These are phyloP conservation scores for Mucor mucedo DNA, from an alignment of 371 early-diverging fungal genomes.

Conservation along the genomic window DNA sequence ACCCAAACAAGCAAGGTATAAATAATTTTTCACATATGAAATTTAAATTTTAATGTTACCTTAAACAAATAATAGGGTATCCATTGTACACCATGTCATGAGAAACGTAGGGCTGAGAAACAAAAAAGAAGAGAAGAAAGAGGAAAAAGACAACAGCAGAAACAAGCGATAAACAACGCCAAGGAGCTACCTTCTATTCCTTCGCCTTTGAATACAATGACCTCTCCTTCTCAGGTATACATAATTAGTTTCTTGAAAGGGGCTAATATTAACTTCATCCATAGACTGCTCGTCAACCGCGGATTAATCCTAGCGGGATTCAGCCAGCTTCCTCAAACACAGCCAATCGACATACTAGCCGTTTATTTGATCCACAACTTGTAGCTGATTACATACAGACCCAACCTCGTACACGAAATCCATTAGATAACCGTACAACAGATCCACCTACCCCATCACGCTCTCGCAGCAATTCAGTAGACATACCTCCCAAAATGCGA, in stretches of 20 bases:
- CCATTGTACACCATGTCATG: conserved; percentile 54
- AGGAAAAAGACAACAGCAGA: conserved; percentile 29
- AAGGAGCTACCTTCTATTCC: conserved; percentile 16
- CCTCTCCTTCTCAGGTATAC: conserved; percentile 13
- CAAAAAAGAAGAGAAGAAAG: conserved; percentile 42
- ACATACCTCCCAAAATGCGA: conserved; percentile 26
- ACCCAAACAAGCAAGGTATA: conserved; percentile 78
- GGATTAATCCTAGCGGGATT: background rate
- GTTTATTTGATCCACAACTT: conserved; percentile 19
- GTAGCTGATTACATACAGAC: conserved; percentile 17
- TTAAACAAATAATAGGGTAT: conserved; percentile 27
- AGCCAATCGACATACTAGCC: conserved; percentile 16
- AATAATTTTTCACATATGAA: background rate
- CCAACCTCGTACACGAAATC: conserved; percentile 1
- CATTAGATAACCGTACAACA: background rate
- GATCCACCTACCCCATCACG: conserved; percentile 42
- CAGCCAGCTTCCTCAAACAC: background rate
- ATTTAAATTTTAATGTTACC: conserved; percentile 2
- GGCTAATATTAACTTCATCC: background rate
- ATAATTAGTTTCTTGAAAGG: background rate
- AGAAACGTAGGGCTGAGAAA: conserved; percentile 41
- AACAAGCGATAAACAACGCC: conserved; percentile 2
- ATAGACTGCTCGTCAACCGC: conserved; percentile 2
- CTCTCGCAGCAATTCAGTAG: conserved; percentile 47
- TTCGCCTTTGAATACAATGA: background rate